Conservation (phyloP, 2,329 filamentous ascomycete genomes). For the Zopfia rhizophila region DNA sequence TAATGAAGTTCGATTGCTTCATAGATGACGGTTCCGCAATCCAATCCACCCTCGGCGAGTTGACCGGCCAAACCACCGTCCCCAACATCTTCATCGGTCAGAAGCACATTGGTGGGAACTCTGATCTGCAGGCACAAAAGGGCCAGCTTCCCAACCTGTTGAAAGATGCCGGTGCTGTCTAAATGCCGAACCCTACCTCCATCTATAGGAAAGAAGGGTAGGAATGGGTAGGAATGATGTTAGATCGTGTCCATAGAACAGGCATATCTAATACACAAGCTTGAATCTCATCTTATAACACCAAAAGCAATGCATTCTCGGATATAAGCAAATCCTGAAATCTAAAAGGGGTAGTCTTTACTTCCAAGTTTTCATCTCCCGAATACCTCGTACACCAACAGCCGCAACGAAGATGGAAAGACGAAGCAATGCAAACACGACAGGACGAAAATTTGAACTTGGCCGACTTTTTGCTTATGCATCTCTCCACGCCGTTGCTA, state of each 20-base stretch:
- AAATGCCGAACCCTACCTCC: constrained; percentile 36
- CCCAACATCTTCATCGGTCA: constrained; percentile 94
- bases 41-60: constrained; percentile 82
- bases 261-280: too few species aligned
- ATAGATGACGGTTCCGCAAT: constrained; percentile 83
- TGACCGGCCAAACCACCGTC: constrained; percentile 87
- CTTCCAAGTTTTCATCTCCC: not conserved
- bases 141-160: constrained; percentile 71
- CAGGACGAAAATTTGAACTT: not conserved
- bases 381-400: constrained; percentile 22
- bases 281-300: constrained; percentile 3
- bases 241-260: not conserved
- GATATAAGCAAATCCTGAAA: constrained; percentile 27
- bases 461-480: too few species aligned
- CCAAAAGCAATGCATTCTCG: constrained; percentile 29
- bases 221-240: constrained; percentile 2
- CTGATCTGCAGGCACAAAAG: constrained; percentile 78
- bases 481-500: not conserved
- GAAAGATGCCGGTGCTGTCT: constrained; percentile 72
- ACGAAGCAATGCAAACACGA: constrained; percentile 6
- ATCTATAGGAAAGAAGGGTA: not conserved
- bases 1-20: constrained; percentile 26
- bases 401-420: too few species aligned
- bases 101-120: constrained; percentile 97
- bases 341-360: constrained; percentile 44